These are phyloP conservation scores for Neurospora crassa DNA, from an alignment of 2,329 filamentous ascomycete genomes.

Conservation along the genomic window DNA sequence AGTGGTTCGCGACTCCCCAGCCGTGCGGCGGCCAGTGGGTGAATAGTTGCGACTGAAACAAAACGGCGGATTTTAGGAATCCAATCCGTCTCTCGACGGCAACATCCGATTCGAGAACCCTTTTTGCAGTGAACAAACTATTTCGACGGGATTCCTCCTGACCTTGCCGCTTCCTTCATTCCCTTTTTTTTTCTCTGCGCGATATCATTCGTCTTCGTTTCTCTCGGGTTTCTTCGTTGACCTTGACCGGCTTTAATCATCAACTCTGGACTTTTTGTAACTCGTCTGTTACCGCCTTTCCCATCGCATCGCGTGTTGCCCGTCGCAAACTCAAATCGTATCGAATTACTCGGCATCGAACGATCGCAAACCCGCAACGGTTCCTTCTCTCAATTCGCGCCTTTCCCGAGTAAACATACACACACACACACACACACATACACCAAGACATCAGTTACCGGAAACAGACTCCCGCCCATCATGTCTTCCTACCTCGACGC, in stretches of 20 bases:
- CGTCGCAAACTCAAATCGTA: background rate
- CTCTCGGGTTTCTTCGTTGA: background rate
- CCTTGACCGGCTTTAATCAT: background rate
- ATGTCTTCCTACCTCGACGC: slow-evolving; percentile 36
- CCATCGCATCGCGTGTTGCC: background rate
- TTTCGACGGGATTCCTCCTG: background rate
- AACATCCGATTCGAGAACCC: background rate
- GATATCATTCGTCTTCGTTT: background rate
- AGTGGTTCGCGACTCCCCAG: background rate
- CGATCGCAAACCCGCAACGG: background rate
- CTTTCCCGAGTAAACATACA: background rate
- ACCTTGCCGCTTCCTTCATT: background rate
- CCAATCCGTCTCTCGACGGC: background rate
- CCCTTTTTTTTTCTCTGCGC: background rate
- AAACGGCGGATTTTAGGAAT: background rate
- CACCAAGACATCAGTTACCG: background rate
- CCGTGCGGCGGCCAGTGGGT: background rate
- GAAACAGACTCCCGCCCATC: slow-evolving; percentile 13
- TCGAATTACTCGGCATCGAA: background rate
- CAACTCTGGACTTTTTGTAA: background rate
- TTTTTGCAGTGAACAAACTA: background rate
- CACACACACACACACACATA: background rate
- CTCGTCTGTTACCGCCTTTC: background rate
- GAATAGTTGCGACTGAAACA: background rate
- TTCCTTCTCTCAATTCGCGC: background rate